A percentile compares a stretch with the other conserved stretches of the same genome.
Evolutionary conservation across 768 basidiomycete genomes (phyloP).

Genomic region (Macrolepiota albuminosa): DNA sequence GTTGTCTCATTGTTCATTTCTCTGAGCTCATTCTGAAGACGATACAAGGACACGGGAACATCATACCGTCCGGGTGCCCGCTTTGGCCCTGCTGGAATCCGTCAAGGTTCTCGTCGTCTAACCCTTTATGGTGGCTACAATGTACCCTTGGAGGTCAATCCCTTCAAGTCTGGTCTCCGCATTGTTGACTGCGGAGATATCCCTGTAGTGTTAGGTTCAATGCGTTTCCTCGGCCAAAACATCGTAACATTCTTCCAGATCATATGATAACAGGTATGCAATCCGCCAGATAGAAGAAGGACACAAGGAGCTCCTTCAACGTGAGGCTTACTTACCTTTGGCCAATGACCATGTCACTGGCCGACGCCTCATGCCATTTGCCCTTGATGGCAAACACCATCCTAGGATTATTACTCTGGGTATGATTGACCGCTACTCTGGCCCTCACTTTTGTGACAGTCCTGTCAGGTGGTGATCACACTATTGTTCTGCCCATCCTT

Average conservation of each 20-base stretch:
- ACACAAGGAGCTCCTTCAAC: constrained; percentile 66
- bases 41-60: constrained; percentile 57
- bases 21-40: background rate
- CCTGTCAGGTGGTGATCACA: constrained; percentile 71
- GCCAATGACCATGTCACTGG: constrained; percentile 62
- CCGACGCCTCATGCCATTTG: constrained; percentile 49
- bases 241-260: constrained; percentile 24
- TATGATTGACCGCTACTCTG: background rate
- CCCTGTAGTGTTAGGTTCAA: constrained; percentile 50
- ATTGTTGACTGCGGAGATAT: constrained; percentile 79
- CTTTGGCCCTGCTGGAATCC: constrained; percentile 82
- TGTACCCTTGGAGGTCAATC: constrained; percentile 68
- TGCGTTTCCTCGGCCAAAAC: background rate
- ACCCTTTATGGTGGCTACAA: constrained; percentile 78
- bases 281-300: constrained; percentile 73
- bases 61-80: constrained; percentile 81
- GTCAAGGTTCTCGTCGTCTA: constrained; percentile 71
- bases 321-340: constrained; percentile 54
- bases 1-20: constrained; percentile 14
- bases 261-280: constrained; percentile 70
- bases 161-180: constrained; percentile 62
- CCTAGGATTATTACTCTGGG: constrained; percentile 72
- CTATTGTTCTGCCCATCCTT: constrained; percentile 59
- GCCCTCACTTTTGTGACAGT: background rate
- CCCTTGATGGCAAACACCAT: constrained; percentile 68